Base-by-base conservation (phyloP, 768 basidiomycete species). In the Kwoniella sp. region DNA sequence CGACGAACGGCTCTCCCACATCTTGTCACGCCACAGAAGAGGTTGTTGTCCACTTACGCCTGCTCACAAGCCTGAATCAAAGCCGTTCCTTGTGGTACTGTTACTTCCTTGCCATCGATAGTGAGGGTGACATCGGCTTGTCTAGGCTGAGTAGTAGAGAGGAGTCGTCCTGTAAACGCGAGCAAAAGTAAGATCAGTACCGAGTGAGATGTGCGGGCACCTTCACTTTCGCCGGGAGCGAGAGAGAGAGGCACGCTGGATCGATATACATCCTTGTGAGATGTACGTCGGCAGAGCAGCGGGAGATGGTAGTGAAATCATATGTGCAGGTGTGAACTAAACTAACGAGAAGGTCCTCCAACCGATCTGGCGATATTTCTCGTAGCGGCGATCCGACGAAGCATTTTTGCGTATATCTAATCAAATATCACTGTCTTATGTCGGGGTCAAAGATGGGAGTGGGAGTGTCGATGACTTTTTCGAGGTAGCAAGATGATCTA, bases 51-150 rank as follows among this genome's bases (percentile, higher is more conserved):
- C 29, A 64, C 64, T 64, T 52, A 64, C 64, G 55, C 58, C 58
- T 26, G 47, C 30, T 93, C 92, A 80, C 93, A 95, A 64, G 93
- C 93, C 81, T 96, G 93, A 77, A 96, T 95, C 76, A 95, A 83
- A n/a, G 93, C 93, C 70, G 92, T 90, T 58, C 76, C 95, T 83
- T 95, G 92, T 26, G 92, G 92, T 37, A 99, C 93, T 1, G 92
- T 93, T 22, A 99, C 93, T 82, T 93, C 90, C 82, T 94, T 96
- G 68, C 95, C 95, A 80, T 99, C 94, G 46, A 98, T 88, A 1
- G 93, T 95, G 29, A 98, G 82, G 30, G 92, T 95, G 70, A 97
- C 88, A 67, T 79, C 79, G 7, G 79, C 80, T 33, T 58, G 63
- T 55, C 69, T 59, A n/a, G 73, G 60, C 0, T 54, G 25, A 21